phyloP scores from a whole-genome alignment of 305 asterid genomes.

The Solanum hybrid region DNA sequence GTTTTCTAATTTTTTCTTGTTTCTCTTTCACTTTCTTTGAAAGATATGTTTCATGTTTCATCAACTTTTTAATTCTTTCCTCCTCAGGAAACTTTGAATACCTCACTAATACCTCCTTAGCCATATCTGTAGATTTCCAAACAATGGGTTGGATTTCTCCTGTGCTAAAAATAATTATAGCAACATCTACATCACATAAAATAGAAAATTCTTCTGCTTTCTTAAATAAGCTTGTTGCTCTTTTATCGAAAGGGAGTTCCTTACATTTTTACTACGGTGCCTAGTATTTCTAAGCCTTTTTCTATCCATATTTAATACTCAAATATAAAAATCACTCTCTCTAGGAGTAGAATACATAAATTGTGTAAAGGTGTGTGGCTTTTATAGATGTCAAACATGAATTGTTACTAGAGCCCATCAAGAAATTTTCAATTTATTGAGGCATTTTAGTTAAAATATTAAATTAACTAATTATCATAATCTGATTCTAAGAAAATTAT shows the following conservation, averaged over 20 bases:
- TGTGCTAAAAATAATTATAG: neutral
- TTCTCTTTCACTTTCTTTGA: neutral
- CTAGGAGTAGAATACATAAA: neutral
- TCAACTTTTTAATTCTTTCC: neutral
- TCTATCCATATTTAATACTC: neutral
- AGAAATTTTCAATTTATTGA: neutral
- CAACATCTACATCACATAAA: neutral
- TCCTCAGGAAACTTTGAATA: neutral
- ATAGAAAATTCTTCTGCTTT: neutral
- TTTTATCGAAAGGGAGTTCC: neutral
- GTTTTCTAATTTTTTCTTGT: neutral
- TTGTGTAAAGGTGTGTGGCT: neutral
- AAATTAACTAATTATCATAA: neutral
- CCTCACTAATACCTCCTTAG: neutral
- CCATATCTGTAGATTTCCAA: neutral
- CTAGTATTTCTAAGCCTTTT: neutral
- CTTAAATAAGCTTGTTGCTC: neutral
- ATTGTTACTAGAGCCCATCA: neutral
- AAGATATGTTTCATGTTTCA: neutral
- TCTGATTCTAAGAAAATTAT: neutral
- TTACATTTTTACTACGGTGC: neutral
- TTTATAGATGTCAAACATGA: neutral
- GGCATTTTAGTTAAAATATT: neutral
- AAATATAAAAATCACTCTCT: too few species aligned
- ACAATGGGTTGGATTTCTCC: neutral